Conservation (phyloP, 176 grass and related monocot genomes). For the sorghum (Sorghum bicolor) region Sorghum_bicolor_NCBIv3 NC_012879.2:10752001-10752500, state of each 20-base stretch:
- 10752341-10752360: constrained; percentile 22
- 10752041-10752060: constrained; percentile 16
- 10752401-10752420: not conserved
- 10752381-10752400: not conserved
- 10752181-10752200: constrained; percentile 47
- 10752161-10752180: constrained; percentile 25
- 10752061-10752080: constrained; percentile 7
- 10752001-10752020: not conserved
- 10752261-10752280: constrained; percentile 25
- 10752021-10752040: constrained; percentile 33
- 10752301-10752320: not conserved
- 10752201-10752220: constrained; percentile 2
- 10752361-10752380: constrained; percentile 32
- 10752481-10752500: constrained; percentile 5
- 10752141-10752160: constrained; percentile 1
- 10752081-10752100: not conserved
- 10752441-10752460: constrained; percentile 32
- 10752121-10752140: not conserved
- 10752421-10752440: not conserved
- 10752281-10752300: constrained; percentile 28
- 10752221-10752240: constrained; percentile 12
- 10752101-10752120: constrained; percentile 39
- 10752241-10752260: constrained; percentile 25
- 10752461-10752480: constrained; percentile 17
- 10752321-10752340: constrained; percentile 4